Conservation (phyloP, 768 basidiomycete species). For the Kwoniella sp. region DNA sequence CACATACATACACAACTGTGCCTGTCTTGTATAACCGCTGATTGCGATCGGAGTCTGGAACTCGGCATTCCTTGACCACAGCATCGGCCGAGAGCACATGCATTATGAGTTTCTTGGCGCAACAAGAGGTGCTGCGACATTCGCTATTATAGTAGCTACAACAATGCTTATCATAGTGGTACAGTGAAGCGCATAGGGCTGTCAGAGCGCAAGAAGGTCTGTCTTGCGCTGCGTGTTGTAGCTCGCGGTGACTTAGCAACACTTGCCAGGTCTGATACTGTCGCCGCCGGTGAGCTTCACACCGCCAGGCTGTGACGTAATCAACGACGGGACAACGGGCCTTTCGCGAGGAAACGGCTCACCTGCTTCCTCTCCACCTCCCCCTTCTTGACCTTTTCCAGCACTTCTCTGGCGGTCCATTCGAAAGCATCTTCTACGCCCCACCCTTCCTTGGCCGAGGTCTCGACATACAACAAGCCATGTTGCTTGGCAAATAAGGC, state of each 20-base stretch:
- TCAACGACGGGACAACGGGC: neutral
- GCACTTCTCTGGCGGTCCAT: conserved; percentile 38
- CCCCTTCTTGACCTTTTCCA: conserved; percentile 20
- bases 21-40: too few species aligned
- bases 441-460: conserved; percentile 37
- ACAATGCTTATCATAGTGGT: too few species aligned
- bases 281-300: conserved; percentile 6
- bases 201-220: too few species aligned
- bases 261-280: neutral
- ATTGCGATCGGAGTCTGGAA: too few species aligned
- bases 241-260: conserved; percentile 8
- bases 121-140: too few species aligned
- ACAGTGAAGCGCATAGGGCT: too few species aligned
- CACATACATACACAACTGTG: too few species aligned
- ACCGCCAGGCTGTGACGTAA: conserved; percentile 4
- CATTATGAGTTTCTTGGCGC: too few species aligned
- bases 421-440: conserved; percentile 43
- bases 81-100: too few species aligned
- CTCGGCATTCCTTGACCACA: too few species aligned
- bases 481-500: conserved; percentile 32
- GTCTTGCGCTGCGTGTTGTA: too few species aligned
- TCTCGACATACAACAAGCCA: conserved; percentile 42
- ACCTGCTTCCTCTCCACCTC: conserved; percentile 28
- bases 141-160: too few species aligned
- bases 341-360: neutral